Percentiles rank a stretch among this genome's conserved stretches.
These are phyloP conservation scores for Podospora pseudoanserina DNA, from an alignment of 495 filamentous ascomycete genomes.

Conservation along the genomic window DNA sequence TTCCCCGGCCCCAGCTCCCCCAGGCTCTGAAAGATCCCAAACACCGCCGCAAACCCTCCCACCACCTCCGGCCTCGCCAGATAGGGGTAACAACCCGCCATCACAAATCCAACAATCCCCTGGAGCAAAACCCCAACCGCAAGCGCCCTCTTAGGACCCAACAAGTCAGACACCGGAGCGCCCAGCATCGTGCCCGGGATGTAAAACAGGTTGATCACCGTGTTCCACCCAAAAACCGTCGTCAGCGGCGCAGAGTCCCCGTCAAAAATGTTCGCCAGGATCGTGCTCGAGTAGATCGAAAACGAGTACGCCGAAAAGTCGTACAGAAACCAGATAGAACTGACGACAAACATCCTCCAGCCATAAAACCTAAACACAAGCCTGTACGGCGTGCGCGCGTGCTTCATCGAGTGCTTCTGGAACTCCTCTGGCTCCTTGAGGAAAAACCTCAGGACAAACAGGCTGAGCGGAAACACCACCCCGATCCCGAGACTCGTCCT, in stretches of 20 bases:
- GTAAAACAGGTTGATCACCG: conserved; percentile 80
- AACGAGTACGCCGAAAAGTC: conserved; percentile 82
- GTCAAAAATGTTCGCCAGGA: conserved; percentile 62
- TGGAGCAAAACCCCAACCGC: conserved; percentile 64
- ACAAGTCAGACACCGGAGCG: conserved; percentile 66
- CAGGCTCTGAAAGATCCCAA: conserved; percentile 75
- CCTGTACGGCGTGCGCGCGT: conserved; percentile 54
- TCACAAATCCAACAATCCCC: conserved; percentile 78
- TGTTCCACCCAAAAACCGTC: conserved; percentile 80
- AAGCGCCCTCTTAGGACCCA: conserved; percentile 72
- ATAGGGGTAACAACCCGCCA: conserved; percentile 68
- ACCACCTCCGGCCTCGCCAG: conserved; percentile 62
- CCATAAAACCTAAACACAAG: conserved; percentile 58
- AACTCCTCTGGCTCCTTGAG: conserved; percentile 83
- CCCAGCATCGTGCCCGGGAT: conserved; percentile 76
- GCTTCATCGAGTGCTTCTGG: conserved; percentile 52
- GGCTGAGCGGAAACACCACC: conserved; percentile 68
- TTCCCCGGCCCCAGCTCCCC: conserved; percentile 87
- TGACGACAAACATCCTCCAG: conserved; percentile 62
- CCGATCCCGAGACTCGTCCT: conserved; percentile 73
- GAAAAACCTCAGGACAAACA: conserved; percentile 71
- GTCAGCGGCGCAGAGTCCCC: conserved; percentile 54
- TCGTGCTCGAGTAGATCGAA: conserved; percentile 69
- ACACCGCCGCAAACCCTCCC: conserved; percentile 72
- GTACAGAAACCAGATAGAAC: conserved; percentile 88